Evolutionary conservation across 192 early-diverging fungal genomes (phyloP), one percentile per base, ranked within the genome.

Genomic region (Coemansia sp.): DNA sequence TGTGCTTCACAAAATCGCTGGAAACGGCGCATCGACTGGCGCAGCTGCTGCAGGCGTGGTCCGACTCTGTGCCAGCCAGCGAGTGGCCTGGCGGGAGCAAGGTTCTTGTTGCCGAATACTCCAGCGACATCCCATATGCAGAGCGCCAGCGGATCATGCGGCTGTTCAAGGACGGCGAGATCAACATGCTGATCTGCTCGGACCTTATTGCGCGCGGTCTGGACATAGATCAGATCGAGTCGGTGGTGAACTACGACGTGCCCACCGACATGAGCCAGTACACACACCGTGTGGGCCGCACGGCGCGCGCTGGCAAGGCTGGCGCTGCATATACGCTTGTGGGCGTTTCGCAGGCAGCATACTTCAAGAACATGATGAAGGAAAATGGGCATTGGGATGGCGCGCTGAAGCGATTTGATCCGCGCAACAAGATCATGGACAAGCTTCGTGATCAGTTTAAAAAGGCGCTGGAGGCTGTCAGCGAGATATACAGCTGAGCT

Each of bases 201-300:
- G 95, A 97, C 68, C 69, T 95, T 51, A 86, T 94, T 60, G 88
- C 90, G 30, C 92, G 95, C 60, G 95, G 95, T 45, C 82, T 96
- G 68, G 93, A 98, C 75, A 80, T 98, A 19, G 87, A 90, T 23
- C 73, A 81, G 48, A 90, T 98, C 6, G 79, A 83, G 13, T 74
- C 78, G 5, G 94, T 97, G 7, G 84, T 98, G 50, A 91, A 91
- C 66, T 93, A 95, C 74, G 95, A 98, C 61, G 83, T 88, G 29
- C 92, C 94, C 18, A 67, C 82, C 10, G 86, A 90, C 34, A 88
- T 91, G 84, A 85, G 87, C 61, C 87, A 88, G 69, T 98, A 96
- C 63, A 85, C 94, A n/a, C 95, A 98, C 63, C 86, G 95, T 58
- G 90, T 94, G 0, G 95, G 95, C 6, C 83, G 95, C 60, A 94